Evolutionary conservation across 495 filamentous ascomycete genomes (phyloP).

Genomic region (Aspergillus homomorphus): DNA sequence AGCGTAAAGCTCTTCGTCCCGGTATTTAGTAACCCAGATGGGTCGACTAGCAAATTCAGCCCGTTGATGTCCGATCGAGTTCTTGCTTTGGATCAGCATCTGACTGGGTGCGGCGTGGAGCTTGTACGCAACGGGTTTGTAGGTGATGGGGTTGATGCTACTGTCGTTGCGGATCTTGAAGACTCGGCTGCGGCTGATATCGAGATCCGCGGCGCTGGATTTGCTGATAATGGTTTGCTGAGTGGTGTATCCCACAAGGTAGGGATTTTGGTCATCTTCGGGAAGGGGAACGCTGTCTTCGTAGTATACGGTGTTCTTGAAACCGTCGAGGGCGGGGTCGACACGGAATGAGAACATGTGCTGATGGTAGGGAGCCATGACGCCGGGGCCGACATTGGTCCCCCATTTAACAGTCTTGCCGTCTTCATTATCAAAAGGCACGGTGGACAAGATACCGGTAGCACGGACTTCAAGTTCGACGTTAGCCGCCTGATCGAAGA

Average conservation of each 20-base stretch:
- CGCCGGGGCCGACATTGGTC: slow-evolving; percentile 82
- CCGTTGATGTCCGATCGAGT: slow-evolving; percentile 65
- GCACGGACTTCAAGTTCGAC: slow-evolving; percentile 77
- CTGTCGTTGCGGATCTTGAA: slow-evolving; percentile 78
- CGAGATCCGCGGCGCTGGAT: slow-evolving; percentile 62
- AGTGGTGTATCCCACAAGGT: slow-evolving; percentile 72
- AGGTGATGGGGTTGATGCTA: slow-evolving; percentile 67
- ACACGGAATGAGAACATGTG: slow-evolving; percentile 88
- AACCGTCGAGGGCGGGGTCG: slow-evolving; percentile 78
- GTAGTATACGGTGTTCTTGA: slow-evolving; percentile 64
- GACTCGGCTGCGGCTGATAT: slow-evolving; percentile 59
- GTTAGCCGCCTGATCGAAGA: slow-evolving; percentile 83
- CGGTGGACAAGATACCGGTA: slow-evolving; percentile 81
- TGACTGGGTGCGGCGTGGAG: slow-evolving; percentile 72
- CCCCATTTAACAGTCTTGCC: slow-evolving; percentile 68
- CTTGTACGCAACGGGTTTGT: slow-evolving; percentile 76
- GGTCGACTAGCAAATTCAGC: slow-evolving; percentile 82
- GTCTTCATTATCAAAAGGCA: slow-evolving; percentile 63
- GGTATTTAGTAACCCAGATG: slow-evolving; percentile 77
- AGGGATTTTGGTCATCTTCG: slow-evolving; percentile 70
- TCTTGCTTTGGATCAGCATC: slow-evolving; percentile 68
- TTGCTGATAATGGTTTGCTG: slow-evolving; percentile 57
- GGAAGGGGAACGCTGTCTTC: slow-evolving; percentile 74
- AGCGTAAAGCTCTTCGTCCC: slow-evolving; percentile 75
- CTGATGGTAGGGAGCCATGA: slow-evolving; percentile 76